A percentile compares a stretch with the other conserved stretches of the same genome.
These are phyloP conservation scores for Coemansia sp. DNA, from an alignment of 192 early-diverging fungal species.

Conservation along the genomic window DNA sequence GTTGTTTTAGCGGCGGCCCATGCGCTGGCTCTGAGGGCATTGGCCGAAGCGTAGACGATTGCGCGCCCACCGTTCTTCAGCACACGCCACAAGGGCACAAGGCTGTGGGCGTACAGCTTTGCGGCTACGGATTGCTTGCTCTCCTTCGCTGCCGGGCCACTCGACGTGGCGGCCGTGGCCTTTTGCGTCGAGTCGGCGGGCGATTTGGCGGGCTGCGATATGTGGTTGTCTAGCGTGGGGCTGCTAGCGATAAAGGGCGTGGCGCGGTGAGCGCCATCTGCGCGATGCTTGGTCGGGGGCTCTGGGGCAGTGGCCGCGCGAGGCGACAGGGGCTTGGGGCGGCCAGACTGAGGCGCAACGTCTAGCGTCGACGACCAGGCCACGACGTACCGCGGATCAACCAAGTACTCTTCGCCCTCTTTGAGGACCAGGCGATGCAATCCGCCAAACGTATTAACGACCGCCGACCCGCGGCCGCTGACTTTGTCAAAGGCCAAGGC, in stretches of 20 bases:
- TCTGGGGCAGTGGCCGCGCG: not conserved
- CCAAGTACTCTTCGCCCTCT: conserved; percentile 71
- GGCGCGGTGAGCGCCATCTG: not conserved
- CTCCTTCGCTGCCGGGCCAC: not conserved
- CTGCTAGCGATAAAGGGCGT: conserved; percentile 31
- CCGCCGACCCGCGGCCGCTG: conserved; percentile 67
- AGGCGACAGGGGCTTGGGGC: conserved; percentile 16
- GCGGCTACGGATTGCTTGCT: not conserved
- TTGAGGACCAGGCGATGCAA: conserved; percentile 68
- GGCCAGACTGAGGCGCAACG: conserved; percentile 29
- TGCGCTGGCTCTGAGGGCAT: conserved; percentile 18
- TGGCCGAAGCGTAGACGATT: conserved; percentile 21
- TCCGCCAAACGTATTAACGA: conserved; percentile 66
- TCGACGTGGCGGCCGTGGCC: conserved; percentile 2
- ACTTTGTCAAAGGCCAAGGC: conserved; percentile 64
- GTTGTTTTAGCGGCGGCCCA: conserved; percentile 40
- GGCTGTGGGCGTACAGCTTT: not conserved
- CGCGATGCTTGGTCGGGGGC: not conserved
- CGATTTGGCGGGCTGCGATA: conserved; percentile 27
- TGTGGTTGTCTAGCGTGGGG: conserved; percentile 29
- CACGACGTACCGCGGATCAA: conserved; percentile 65
- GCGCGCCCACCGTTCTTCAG: conserved; percentile 8
- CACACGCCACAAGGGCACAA: conserved; percentile 17
- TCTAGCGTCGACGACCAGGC: conserved; percentile 40
- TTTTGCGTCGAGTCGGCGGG: conserved; percentile 36